Conservation (phyloP, 2,329 filamentous ascomycete genomes). For the Colletotrichum sp. region DNA sequence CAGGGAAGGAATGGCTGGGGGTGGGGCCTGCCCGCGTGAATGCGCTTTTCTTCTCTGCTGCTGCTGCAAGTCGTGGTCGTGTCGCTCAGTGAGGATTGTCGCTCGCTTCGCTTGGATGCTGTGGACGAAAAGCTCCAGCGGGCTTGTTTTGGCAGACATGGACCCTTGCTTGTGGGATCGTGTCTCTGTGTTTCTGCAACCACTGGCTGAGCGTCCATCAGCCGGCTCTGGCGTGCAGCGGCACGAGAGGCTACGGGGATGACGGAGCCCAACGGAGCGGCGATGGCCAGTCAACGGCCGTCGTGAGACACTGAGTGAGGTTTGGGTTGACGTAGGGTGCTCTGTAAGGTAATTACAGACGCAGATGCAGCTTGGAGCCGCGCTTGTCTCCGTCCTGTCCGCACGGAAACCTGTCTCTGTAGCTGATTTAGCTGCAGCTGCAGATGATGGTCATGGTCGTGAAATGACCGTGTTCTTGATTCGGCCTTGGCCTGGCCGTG, state of each 20-base stretch:
- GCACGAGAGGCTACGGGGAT: neutral
- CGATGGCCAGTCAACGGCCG: slow-evolving; percentile 14
- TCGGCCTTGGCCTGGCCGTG: neutral
- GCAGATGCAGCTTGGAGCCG: neutral
- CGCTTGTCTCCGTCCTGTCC: neutral
- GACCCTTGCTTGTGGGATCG: slow-evolving; percentile 13
- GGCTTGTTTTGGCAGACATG: slow-evolving; percentile 8
- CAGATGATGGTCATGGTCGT: neutral
- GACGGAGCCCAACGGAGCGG: neutral
- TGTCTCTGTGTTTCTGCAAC: slow-evolving; percentile 11
- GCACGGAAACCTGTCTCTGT: neutral
- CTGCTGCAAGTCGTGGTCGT: neutral
- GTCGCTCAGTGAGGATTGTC: neutral
- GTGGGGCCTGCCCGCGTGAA: neutral
- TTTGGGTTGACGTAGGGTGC: neutral
- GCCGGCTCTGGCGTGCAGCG: slow-evolving; percentile 4
- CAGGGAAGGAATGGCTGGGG: slow-evolving; percentile 5
- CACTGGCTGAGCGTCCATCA: slow-evolving; percentile 8
- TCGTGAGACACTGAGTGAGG: slow-evolving; percentile 8
- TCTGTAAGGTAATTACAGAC: neutral
- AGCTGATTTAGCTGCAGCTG: neutral
- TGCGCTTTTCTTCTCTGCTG: neutral
- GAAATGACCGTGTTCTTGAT: neutral
- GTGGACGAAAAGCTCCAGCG: neutral
- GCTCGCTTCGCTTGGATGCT: neutral